A percentile compares a stretch with the other conserved stretches of the same genome.
phyloP scores from a whole-genome alignment of 2,329 filamentous ascomycete species.

The Clarireedia homoeocarpa region DNA sequence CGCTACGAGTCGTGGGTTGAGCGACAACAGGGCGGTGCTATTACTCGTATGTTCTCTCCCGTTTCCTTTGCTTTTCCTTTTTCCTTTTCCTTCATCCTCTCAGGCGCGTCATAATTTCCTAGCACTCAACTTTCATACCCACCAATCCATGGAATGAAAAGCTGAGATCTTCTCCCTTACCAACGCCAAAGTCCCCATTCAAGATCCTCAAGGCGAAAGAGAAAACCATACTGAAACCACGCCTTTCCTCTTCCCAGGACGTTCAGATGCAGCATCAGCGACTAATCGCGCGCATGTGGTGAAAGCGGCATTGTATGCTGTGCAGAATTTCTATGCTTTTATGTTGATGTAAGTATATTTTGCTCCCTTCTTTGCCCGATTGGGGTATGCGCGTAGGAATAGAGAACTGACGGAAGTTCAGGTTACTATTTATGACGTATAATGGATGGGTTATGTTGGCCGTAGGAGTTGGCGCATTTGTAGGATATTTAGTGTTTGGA shows the following conservation, averaged over 20 bases:
- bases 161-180: slow-evolving; percentile 18
- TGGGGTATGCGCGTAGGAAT: background rate
- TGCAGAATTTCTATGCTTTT: slow-evolving; percentile 97
- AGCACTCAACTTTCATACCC: slow-evolving; percentile 10
- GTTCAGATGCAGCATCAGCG: slow-evolving; percentile 48
- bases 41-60: slow-evolving; percentile 24
- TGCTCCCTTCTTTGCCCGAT: background rate
- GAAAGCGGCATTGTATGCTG: slow-evolving; percentile 77
- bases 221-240: slow-evolving; percentile 49
- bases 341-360: slow-evolving; percentile 84
- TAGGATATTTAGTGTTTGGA: slow-evolving; percentile 81
- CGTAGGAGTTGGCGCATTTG: slow-evolving; percentile 78
- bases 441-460: slow-evolving; percentile 97
- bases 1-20: slow-evolving; percentile 57
- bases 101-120: background rate
- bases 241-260: slow-evolving; percentile 60
- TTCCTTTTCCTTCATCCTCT: too few relatives aligned
- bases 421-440: slow-evolving; percentile 99
- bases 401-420: slow-evolving; percentile 32
- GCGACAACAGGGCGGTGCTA: slow-evolving; percentile 15
- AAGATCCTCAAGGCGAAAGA: slow-evolving; percentile 12
- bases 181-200: too few relatives aligned
- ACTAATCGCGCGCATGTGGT: slow-evolving; percentile 63
- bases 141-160: slow-evolving; percentile 10
- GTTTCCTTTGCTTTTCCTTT: background rate